Percentiles rank a stretch among this genome's conserved stretches.
Conservation (phyloP, 2,329 filamentous ascomycete species). For the Atkinsonella hypoxylon region DNA sequence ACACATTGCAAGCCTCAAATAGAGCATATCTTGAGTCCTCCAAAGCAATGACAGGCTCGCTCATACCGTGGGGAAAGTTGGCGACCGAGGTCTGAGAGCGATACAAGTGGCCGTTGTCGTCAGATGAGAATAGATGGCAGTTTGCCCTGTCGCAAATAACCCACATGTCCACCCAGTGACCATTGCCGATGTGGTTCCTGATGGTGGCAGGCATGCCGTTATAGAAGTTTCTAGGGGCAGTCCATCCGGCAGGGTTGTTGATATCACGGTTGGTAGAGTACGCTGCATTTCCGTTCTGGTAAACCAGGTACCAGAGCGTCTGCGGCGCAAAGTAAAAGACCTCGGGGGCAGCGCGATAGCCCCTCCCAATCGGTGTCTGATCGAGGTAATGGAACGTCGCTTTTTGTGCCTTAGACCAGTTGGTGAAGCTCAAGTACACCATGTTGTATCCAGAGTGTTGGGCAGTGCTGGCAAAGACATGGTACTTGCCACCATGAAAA, state of each 20-base stretch:
- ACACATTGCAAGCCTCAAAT: conserved; percentile 57
- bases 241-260: background rate
- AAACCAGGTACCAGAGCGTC: conserved; percentile 1
- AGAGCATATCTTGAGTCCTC: conserved; percentile 42
- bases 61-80: conserved; percentile 51
- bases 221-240: background rate
- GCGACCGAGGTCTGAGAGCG: conserved; percentile 49
- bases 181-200: conserved; percentile 39
- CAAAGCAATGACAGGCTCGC: conserved; percentile 36
- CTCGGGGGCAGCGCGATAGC: background rate
- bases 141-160: conserved; percentile 47
- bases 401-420: conserved; percentile 26
- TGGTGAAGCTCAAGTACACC: conserved; percentile 44
- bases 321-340: background rate
- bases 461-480: conserved; percentile 46
- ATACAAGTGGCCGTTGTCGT: conserved; percentile 57
- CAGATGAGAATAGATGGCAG: conserved; percentile 58
- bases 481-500: conserved; percentile 42
- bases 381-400: background rate
- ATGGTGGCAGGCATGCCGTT: background rate
- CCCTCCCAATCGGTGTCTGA: background rate
- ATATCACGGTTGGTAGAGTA: conserved; percentile 4
- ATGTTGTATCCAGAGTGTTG: conserved; percentile 38
- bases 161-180: conserved; percentile 46
- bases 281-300: background rate